Evolutionary conservation across 208 protist species (phyloP).

Genomic region (Trypanosoma grayi): DNA sequence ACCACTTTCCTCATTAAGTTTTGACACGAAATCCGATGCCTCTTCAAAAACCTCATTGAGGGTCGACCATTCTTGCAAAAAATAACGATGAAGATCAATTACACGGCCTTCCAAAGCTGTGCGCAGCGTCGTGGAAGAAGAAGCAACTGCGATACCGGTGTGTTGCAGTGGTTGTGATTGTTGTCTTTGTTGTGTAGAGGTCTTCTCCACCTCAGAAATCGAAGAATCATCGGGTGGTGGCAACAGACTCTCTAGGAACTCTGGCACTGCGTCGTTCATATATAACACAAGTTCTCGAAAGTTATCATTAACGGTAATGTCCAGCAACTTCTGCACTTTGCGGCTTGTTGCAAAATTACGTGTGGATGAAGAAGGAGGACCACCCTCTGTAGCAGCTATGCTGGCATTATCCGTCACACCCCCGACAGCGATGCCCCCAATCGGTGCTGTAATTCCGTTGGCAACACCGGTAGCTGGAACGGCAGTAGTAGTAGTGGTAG

Average conservation of each 20-base stretch:
- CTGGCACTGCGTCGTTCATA: constrained; percentile 51
- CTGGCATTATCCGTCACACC: not conserved
- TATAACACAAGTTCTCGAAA: constrained; percentile 63
- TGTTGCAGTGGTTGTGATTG: not conserved
- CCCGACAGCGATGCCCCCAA: not conserved
- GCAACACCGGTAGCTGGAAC: too few relatives aligned
- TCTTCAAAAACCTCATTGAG: constrained; percentile 62
- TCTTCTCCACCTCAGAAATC: constrained; percentile 2
- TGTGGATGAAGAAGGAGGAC: not conserved
- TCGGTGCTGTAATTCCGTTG: constrained; percentile 1
- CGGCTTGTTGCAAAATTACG: constrained; percentile 29
- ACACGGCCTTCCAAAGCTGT: constrained; percentile 53
- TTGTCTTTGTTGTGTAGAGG: not conserved
- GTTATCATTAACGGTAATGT: constrained; percentile 54
- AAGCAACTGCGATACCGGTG: not conserved
- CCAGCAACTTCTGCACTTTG: constrained; percentile 49
- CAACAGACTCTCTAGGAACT: constrained; percentile 26
- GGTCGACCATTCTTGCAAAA: constrained; percentile 51
- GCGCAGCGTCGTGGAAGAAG: constrained; percentile 41
- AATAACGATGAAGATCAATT: constrained; percentile 55
- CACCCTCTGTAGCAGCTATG: not conserved
- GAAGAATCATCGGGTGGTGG: constrained; percentile 6
- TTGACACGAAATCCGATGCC: constrained; percentile 39
- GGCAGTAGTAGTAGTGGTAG: too few relatives aligned
- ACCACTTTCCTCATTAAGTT: constrained; percentile 45